Percentiles rank a stretch among this genome's conserved stretches.
phyloP scores from a whole-genome alignment of 1,139 yeast genomes.

The Hemisphaericaspora xylanilytica region DNA sequence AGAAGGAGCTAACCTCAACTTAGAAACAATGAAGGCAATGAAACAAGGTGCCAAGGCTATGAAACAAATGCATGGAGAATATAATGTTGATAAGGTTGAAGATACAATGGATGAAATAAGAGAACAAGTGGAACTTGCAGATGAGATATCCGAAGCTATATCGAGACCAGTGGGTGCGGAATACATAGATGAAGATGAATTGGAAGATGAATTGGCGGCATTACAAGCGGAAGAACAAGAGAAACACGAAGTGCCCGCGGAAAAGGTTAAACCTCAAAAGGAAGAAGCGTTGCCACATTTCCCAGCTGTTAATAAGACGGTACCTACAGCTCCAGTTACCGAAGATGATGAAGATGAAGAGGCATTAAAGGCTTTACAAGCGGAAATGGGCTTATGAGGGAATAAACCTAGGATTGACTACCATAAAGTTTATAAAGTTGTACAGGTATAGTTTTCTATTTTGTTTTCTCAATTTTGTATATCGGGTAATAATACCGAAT shows the following conservation, averaged over 20 bases:
- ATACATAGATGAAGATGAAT: conserved; percentile 74
- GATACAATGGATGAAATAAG: conserved; percentile 98
- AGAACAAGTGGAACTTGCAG: conserved; percentile 93
- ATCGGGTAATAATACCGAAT: too few species aligned
- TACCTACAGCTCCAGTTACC: conserved; percentile 38
- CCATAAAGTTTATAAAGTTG: not conserved
- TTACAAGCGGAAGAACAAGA: conserved; percentile 67
- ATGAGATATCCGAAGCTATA: conserved; percentile 93
- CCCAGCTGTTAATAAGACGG: conserved; percentile 42
- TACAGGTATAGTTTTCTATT: not conserved
- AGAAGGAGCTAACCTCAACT: conserved; percentile 91
- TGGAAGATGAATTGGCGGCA: conserved; percentile 86
- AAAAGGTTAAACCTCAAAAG: conserved; percentile 18
- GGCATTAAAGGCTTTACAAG: conserved; percentile 84
- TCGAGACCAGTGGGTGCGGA: conserved; percentile 87
- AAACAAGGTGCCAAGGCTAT: conserved; percentile 95
- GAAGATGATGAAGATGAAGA: conserved; percentile 89
- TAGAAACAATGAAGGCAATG: conserved; percentile 99
- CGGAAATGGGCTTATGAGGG: conserved; percentile 88
- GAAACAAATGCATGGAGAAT: conserved; percentile 94
- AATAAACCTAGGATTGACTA: not conserved
- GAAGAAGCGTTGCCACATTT: conserved; percentile 44
- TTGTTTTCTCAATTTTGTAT: too few species aligned
- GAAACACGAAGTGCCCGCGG: conserved; percentile 17
- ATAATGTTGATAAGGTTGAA: conserved; percentile 94